A percentile compares a stretch with the other conserved stretches of the same genome.
Conservation (phyloP, 208 protist genomes). For the Acanthamoeba polyphaga region DNA sequence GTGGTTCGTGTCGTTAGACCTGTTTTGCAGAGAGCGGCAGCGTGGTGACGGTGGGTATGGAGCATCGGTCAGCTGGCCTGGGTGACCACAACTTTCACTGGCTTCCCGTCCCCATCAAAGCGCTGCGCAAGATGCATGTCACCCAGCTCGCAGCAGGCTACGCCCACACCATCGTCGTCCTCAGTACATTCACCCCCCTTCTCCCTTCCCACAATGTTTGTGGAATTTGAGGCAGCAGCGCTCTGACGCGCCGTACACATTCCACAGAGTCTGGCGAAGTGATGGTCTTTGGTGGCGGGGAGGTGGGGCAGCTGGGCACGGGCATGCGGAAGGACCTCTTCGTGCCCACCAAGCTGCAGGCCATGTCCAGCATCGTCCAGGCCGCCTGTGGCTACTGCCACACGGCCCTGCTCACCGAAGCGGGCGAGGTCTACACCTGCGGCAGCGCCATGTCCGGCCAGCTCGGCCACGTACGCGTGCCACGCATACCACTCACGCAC, state of each 20-base stretch:
- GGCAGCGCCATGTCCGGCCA: conserved; percentile 49
- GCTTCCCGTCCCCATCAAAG: conserved; percentile 4
- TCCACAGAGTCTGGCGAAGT: conserved; percentile 21
- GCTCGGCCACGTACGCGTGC: background rate
- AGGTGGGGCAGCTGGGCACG: conserved; percentile 14
- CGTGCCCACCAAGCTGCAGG: conserved; percentile 33
- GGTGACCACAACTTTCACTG: background rate
- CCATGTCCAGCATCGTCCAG: conserved; percentile 38
- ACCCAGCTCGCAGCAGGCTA: background rate
- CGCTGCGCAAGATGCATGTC: conserved; percentile 17
- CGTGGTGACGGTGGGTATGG: conserved; percentile 30
- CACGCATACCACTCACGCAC: background rate
- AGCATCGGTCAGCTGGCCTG: conserved; percentile 40
- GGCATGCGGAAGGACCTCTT: conserved; percentile 46
- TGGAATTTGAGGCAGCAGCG: no score
- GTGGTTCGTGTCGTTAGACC: no score
- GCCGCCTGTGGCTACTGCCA: conserved; percentile 11
- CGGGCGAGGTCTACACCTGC: conserved; percentile 49
- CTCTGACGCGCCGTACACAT: no score
- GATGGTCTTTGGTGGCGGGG: conserved; percentile 38
- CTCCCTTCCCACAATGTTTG: no score
- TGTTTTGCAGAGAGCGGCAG: background rate
- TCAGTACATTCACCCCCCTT: background rate
- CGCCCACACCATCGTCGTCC: conserved; percentile 43
- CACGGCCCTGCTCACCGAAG: conserved; percentile 45